These are phyloP conservation scores for Ceratobasidium sp. DNA, from an alignment of 1,284 basidiomycete species.

Conservation along the genomic window DNA sequence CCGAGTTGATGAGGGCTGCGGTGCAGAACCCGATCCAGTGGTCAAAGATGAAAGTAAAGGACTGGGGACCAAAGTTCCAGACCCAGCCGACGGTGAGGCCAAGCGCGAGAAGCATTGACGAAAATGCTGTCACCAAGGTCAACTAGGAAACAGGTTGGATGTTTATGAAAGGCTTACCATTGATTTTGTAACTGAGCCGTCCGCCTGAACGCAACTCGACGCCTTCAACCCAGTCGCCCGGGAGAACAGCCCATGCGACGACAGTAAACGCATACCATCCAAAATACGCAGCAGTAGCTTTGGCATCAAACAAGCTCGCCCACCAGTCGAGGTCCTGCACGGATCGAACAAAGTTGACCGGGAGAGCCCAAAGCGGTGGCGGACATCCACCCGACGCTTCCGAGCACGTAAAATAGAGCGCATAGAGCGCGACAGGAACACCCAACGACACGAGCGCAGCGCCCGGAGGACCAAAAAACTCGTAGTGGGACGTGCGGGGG, in stretches of 20 bases:
- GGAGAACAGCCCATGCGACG: conserved; percentile 84
- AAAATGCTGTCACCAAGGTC: conserved; percentile 71
- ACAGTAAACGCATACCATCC: conserved; percentile 94
- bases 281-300: conserved; percentile 82
- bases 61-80: conserved; percentile 76
- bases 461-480: conserved; percentile 89
- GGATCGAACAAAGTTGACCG: conserved; percentile 62
- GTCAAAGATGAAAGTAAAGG: conserved; percentile 91
- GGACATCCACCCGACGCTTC: conserved; percentile 82
- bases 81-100: conserved; percentile 78
- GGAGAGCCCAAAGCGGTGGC: conserved; percentile 64
- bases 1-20: conserved; percentile 83
- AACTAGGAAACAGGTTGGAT: conserved; percentile 4
- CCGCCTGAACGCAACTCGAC: conserved; percentile 81
- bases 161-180: conserved; percentile 70
- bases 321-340: conserved; percentile 72
- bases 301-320: conserved; percentile 81
- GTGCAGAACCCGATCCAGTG: conserved; percentile 93
- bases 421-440: conserved; percentile 82
- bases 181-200: conserved; percentile 90
- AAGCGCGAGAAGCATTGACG: conserved; percentile 84
- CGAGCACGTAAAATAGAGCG: conserved; percentile 88
- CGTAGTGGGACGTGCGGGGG: conserved; percentile 65
- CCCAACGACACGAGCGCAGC: conserved; percentile 78
- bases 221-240: conserved; percentile 89